A percentile compares a stretch with the other conserved stretches of the same genome.
Conservation (phyloP, 441 rosid genomes). For the Pelargonium myrrhifolium region DNA sequence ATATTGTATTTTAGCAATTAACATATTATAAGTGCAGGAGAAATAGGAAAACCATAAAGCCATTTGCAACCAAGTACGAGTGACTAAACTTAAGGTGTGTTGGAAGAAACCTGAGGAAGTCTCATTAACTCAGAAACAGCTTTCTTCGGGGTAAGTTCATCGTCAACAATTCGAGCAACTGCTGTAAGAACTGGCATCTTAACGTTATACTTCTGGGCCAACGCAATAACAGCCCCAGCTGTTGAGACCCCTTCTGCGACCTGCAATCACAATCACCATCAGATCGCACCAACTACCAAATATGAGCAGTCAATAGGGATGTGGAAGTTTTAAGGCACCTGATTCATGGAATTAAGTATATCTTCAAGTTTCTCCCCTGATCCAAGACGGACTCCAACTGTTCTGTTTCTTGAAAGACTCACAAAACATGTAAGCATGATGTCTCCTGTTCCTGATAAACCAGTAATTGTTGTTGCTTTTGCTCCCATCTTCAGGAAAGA, state of each 20-base stretch:
- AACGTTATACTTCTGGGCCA: constrained; percentile 90
- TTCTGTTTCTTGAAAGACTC: constrained; percentile 81
- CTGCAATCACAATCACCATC: constrained; percentile 22
- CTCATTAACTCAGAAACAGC: constrained; percentile 81
- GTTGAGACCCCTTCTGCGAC: constrained; percentile 95
- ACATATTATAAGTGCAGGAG: not conserved
- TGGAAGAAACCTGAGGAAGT: constrained; percentile 70
- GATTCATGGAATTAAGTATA: constrained; percentile 74
- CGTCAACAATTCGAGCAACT: constrained; percentile 79
- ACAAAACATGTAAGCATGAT: constrained; percentile 93
- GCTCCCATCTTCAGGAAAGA: constrained; percentile 71
- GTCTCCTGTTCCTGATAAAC: constrained; percentile 94
- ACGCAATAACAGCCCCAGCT: constrained; percentile 84
- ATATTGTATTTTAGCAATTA: not conserved
- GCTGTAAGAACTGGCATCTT: constrained; percentile 91
- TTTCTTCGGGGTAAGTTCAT: constrained; percentile 68
- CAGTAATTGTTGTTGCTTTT: constrained; percentile 79
- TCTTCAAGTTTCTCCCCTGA: constrained; percentile 83
- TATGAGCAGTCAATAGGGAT: constrained; percentile 6
- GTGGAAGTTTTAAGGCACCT: constrained; percentile 38
- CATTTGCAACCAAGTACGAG: not conserved
- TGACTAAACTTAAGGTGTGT: not conserved
- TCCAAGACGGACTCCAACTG: constrained; percentile 86
- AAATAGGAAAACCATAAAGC: not conserved
- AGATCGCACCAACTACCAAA: constrained; percentile 10